Conservation (phyloP, 495 filamentous ascomycete genomes). For the Hypoxylon cercidicola region DNA sequence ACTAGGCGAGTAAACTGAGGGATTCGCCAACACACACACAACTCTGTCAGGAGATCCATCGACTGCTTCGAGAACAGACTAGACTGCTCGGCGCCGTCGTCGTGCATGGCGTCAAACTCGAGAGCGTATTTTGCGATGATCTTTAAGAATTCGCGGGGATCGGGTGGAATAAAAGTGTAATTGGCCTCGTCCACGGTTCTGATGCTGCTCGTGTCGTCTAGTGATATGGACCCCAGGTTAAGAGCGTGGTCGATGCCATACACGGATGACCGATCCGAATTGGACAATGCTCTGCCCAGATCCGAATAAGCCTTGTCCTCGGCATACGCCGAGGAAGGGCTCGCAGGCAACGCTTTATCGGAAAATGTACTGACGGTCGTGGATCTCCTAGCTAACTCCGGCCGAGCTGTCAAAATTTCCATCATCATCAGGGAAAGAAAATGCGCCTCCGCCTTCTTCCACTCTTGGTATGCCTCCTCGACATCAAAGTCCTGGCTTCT, state of each 20-base stretch:
- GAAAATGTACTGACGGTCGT: constrained; percentile 40
- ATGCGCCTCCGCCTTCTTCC: constrained; percentile 85
- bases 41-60: constrained; percentile 82
- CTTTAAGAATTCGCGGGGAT: constrained; percentile 83
- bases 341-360: constrained; percentile 60
- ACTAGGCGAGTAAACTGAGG: constrained; percentile 83
- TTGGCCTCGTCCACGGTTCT: constrained; percentile 61
- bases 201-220: constrained; percentile 66
- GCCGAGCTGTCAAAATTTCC: constrained; percentile 84
- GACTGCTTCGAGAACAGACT: constrained; percentile 84
- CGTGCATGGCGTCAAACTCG: constrained; percentile 65
- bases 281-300: constrained; percentile 62
- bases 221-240: constrained; percentile 76
- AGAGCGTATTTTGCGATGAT: constrained; percentile 79
- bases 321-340: constrained; percentile 50
- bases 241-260: constrained; percentile 81
- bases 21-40: constrained; percentile 89
- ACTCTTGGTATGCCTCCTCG: constrained; percentile 88
- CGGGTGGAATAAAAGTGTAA: constrained; percentile 90
- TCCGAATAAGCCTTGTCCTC: constrained; percentile 68
- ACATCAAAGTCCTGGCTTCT: constrained; percentile 87
- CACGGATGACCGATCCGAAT: constrained; percentile 48
- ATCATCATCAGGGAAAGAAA: constrained; percentile 93
- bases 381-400: constrained; percentile 77
- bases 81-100: constrained; percentile 59